phyloP scores from a whole-genome alignment of 2,329 filamentous ascomycete species.

The Hypoxylon sp. region DNA sequence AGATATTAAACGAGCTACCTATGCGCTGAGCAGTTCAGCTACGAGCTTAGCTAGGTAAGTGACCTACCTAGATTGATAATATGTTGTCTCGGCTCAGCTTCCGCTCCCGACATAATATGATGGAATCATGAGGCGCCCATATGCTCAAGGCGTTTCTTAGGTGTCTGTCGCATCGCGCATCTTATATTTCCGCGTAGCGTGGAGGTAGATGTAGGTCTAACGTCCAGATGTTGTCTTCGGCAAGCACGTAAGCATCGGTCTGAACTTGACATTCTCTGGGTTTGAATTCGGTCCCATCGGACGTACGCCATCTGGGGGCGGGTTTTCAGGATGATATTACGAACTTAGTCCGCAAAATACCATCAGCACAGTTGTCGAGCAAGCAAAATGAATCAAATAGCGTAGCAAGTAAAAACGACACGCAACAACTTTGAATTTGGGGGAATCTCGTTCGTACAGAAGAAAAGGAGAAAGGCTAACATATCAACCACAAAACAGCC shows the following conservation, averaged over 20 bases:
- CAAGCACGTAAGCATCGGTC: neutral
- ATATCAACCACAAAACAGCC: slow-evolving; percentile 7
- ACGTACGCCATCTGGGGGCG: neutral
- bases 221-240: neutral
- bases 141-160: neutral
- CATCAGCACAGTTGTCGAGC: neutral
- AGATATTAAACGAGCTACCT: too few species aligned
- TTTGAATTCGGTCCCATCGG: neutral
- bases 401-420: slow-evolving; percentile 7
- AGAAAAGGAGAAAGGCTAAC: slow-evolving; percentile 21
- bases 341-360: neutral
- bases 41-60: too few species aligned
- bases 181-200: neutral
- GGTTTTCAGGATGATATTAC: neutral
- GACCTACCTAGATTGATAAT: too few species aligned
- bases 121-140: neutral
- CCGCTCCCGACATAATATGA: too few species aligned
- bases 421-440: slow-evolving; percentile 27
- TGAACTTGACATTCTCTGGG: neutral
- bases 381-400: neutral
- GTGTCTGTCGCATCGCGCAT: too few species aligned
- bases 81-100: too few species aligned
- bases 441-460: slow-evolving; percentile 39
- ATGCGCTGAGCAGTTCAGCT: too few species aligned
- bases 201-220: neutral